Conservation (phyloP, 75 land plant species). For the Gnetum montanum region DNA sequence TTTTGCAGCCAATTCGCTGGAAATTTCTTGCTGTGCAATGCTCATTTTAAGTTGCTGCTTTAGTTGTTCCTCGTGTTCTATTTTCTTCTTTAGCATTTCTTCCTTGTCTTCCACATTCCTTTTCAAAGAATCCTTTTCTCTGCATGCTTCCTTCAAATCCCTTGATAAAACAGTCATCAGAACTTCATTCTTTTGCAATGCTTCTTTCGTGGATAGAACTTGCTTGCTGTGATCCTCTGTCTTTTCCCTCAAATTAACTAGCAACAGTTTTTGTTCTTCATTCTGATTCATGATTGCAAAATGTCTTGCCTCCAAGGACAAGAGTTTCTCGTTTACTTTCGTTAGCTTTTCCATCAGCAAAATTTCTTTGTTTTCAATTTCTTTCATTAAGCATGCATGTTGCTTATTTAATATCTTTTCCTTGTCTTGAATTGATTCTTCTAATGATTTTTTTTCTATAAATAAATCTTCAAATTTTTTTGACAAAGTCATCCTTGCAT, state of each 20-base stretch:
- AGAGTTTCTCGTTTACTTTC: too few relatives aligned
- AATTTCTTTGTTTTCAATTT: too few relatives aligned
- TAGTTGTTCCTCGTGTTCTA: constrained; percentile 10
- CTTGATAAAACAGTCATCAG: constrained; percentile 5
- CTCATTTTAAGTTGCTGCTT: constrained; percentile 22
- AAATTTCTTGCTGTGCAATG: neutral
- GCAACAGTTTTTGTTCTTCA: too few relatives aligned
- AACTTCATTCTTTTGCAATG: constrained; percentile 9
- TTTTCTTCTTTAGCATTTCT: constrained; percentile 3
- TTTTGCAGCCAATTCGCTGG: neutral
- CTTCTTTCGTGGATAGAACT: neutral
- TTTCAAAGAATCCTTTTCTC: constrained; percentile 7
- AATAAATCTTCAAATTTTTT: too few relatives aligned
- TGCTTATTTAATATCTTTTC: too few relatives aligned
- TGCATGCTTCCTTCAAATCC: constrained; percentile 14
- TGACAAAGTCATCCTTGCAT: too few relatives aligned
- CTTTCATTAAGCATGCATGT: too few relatives aligned
- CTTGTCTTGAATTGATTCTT: too few relatives aligned
- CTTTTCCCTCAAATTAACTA: constrained; percentile 4
- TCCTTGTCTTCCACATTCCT: constrained; percentile 16
- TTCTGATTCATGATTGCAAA: constrained; percentile 11
- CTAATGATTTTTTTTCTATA: too few relatives aligned
- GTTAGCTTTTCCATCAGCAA: too few relatives aligned
- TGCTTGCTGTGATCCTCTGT: constrained; percentile 7
- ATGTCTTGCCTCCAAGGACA: too few relatives aligned